Conservation (phyloP, 768 basidiomycete species). For the Dioszegia crocea region DNA sequence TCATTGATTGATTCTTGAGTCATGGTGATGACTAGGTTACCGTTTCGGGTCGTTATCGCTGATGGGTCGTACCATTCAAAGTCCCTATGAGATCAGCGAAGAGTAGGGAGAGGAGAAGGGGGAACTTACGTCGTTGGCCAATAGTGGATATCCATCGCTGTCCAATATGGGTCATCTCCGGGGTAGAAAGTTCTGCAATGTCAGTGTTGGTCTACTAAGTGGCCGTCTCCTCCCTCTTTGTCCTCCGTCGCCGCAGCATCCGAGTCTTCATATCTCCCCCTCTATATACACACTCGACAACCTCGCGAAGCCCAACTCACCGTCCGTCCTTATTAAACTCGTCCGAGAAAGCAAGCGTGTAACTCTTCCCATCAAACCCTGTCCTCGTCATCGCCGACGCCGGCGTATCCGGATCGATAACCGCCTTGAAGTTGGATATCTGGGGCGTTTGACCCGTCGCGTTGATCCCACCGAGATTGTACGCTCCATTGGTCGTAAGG, state of each 20-base stretch:
- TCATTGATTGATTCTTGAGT: conserved; percentile 66
- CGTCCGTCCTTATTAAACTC: conserved; percentile 69
- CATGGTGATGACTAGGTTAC: conserved; percentile 77
- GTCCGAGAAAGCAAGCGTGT: conserved; percentile 81
- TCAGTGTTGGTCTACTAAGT: too few species aligned
- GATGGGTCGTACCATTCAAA: conserved; percentile 64
- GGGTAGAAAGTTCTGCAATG: conserved; percentile 37
- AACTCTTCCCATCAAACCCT: conserved; percentile 73
- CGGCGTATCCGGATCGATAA: conserved; percentile 79
- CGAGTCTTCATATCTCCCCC: too few species aligned
- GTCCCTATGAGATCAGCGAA: conserved; percentile 49
- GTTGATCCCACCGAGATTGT: conserved; percentile 88
- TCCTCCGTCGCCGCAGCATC: too few species aligned
- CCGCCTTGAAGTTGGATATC: conserved; percentile 61
- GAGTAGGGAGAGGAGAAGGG: not conserved
- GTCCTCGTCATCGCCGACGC: conserved; percentile 56
- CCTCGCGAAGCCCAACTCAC: conserved; percentile 8
- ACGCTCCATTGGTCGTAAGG: conserved; percentile 54
- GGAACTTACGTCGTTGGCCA: conserved; percentile 55
- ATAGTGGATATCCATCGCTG: conserved; percentile 77
- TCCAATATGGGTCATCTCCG: conserved; percentile 80
- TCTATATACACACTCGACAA: not conserved
- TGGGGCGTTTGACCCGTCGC: conserved; percentile 78
- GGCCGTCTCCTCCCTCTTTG: too few species aligned
- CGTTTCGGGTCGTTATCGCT: conserved; percentile 62